phyloP scores from a whole-genome alignment of 768 basidiomycete genomes.

The Boletus rubescentipes region DNA sequence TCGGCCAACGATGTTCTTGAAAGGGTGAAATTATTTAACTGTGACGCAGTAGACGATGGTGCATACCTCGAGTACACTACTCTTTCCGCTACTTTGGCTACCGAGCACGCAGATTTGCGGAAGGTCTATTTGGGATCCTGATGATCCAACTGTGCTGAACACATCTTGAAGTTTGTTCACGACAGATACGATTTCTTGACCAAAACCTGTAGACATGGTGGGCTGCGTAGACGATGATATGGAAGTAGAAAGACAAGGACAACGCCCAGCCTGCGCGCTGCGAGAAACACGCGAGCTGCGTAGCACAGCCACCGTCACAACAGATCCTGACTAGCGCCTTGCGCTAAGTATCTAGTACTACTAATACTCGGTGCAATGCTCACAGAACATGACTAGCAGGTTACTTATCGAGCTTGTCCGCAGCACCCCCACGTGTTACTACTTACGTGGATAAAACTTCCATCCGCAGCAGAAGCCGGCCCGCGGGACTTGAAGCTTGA shows the following conservation, averaged over 20 bases:
- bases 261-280: not conserved
- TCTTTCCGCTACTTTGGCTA: slow-evolving; percentile 91
- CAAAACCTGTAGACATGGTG: slow-evolving; percentile 59
- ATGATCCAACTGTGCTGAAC: slow-evolving; percentile 79
- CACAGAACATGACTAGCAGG: not conserved
- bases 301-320: slow-evolving; percentile 28
- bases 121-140: slow-evolving; percentile 78
- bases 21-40: slow-evolving; percentile 1
- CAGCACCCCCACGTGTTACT: slow-evolving; percentile 1
- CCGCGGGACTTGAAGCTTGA: no score
- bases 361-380: no score
- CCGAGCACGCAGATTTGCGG: slow-evolving; percentile 91
- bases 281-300: slow-evolving; percentile 25
- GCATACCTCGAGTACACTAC: slow-evolving; percentile 85
- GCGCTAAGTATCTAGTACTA: no score
- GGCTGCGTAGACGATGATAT: slow-evolving; percentile 15
- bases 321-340: not conserved
- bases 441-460: slow-evolving; percentile 14
- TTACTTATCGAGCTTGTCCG: not conserved
- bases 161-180: slow-evolving; percentile 93
- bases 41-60: not conserved
- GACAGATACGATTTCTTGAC: slow-evolving; percentile 75
- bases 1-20: slow-evolving; percentile 93
- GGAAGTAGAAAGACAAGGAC: slow-evolving; percentile 17
- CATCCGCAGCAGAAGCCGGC: no score